Conservation (phyloP, 176 grass and related monocot species). For the Poa pratensis region DNA sequence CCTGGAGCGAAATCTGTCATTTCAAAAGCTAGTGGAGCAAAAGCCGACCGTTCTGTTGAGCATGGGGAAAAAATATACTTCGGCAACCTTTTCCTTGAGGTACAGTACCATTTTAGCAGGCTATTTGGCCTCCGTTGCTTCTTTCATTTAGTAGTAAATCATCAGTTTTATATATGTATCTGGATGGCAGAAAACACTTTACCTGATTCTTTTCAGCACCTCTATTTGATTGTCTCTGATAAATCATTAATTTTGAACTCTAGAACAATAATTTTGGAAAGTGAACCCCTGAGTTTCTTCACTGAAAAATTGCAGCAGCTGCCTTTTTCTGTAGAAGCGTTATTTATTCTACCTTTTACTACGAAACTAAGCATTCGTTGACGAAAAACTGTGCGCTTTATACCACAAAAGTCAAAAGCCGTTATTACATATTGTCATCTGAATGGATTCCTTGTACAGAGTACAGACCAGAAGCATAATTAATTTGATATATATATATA, state of each 20-base stretch:
- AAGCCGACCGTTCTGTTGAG: conserved; percentile 77
- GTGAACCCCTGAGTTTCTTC: not conserved
- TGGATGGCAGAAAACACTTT: not conserved
- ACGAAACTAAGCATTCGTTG: not conserved
- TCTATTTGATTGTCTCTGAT: conserved; percentile 27
- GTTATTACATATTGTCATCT: not conserved
- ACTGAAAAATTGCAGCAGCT: not conserved
- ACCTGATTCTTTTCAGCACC: not conserved
- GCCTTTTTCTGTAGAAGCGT: not conserved
- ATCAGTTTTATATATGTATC: not conserved
- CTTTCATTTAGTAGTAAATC: conserved; percentile 11
- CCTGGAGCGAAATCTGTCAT: conserved; percentile 79
- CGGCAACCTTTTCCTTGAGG: conserved; percentile 88
- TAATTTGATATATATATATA: not conserved
- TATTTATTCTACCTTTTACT: not conserved
- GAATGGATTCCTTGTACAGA: not conserved
- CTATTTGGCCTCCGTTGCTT: not conserved
- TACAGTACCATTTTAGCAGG: conserved; percentile 36
- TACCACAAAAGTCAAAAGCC: not conserved
- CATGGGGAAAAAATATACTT: conserved; percentile 89
- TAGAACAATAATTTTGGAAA: not conserved
- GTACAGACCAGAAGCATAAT: not conserved
- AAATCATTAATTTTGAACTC: not conserved
- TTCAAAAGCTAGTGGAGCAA: conserved; percentile 72
- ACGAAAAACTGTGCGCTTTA: not conserved